Percentiles rank a stretch among this genome's conserved stretches.
Conservation (phyloP, 2,329 filamentous ascomycete genomes). For the Calonectria leucothoes region DNA sequence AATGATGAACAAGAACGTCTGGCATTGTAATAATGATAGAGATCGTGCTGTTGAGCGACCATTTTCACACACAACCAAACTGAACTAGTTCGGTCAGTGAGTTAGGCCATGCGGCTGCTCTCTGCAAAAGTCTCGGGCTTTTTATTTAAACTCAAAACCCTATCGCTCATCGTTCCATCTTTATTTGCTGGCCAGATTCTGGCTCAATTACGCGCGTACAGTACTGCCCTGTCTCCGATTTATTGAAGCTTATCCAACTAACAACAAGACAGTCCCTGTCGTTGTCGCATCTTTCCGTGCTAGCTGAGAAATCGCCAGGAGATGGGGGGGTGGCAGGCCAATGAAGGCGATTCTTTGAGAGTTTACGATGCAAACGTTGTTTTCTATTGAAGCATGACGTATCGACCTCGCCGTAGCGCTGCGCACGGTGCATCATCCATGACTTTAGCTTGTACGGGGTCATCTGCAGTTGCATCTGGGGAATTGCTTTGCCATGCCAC, state of each 20-base stretch:
- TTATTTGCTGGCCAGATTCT: neutral
- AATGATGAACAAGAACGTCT: rapidly evolving
- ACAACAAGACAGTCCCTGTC: neutral
- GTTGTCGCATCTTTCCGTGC: too few relatives aligned
- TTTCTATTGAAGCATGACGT: neutral
- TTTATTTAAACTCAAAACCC: neutral
- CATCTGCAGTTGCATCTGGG: too few relatives aligned
- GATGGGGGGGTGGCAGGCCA: neutral
- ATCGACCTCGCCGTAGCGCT: neutral
- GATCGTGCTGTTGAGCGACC: neutral
- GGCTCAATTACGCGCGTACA: neutral
- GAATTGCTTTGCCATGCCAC: too few relatives aligned
- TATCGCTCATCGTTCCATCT: neutral
- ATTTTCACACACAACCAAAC: neutral
- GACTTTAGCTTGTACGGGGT: too few relatives aligned
- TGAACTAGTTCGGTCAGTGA: neutral
- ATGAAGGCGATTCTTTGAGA: neutral
- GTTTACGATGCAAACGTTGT: neutral
- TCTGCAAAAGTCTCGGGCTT: neutral
- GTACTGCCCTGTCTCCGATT: neutral
- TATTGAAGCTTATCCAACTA: neutral
- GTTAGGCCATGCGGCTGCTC: neutral
- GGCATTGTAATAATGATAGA: neutral
- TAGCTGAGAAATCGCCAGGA: neutral
- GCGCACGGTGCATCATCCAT: neutral